Base-by-base conservation (phyloP, 164 flowering plant species). In the Stephania yunnanensis region DNA sequence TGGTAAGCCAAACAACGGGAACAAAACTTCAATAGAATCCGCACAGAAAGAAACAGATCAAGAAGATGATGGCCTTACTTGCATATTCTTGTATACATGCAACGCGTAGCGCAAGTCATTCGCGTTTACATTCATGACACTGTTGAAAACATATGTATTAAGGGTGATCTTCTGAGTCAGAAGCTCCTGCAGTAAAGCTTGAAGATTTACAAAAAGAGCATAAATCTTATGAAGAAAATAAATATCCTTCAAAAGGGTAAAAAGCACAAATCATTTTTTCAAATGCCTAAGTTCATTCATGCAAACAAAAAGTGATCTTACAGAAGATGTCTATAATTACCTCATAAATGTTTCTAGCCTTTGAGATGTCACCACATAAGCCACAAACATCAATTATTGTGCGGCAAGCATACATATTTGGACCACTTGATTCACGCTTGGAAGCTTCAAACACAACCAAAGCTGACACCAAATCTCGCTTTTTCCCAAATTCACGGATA, bases 91-190 rank as follows among this genome's bases (percentile, higher is more conserved):
- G 92, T 89, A 90, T 72, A 90, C 78, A 45, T 81, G 71, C 80
- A 89, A 76, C 46, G 85, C 86, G 81, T 87, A 92, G 80, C 80
- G 79, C 86, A 92, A 80, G 78, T 94, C 97, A 81, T 86, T 84
- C 74, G 96, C 87, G 83, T 92, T 94, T 61, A 87, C 97, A 84
- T 92, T 94, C 96, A 94, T 94, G 71, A 92, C 88, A 85, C 98
- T 92, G 88, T 94, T 94, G 87, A 87, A 87, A 30, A 94, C 89
- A 70, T 85, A 90, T n/a, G 81, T 81, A 78, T 92, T 94, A 72
- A 94, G 97, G 69, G 77, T 82, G 77, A 89, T 73, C 76, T 87
- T 86, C 80, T 87, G 81, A 72, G 83, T 83, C 13, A 90, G 85
- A 73, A 92, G 80, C 45, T 88, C 95, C 97, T 93, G 95, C 84